phyloP scores from a whole-genome alignment of 2,329 filamentous ascomycete genomes.

The Xylaria sp. region DNA sequence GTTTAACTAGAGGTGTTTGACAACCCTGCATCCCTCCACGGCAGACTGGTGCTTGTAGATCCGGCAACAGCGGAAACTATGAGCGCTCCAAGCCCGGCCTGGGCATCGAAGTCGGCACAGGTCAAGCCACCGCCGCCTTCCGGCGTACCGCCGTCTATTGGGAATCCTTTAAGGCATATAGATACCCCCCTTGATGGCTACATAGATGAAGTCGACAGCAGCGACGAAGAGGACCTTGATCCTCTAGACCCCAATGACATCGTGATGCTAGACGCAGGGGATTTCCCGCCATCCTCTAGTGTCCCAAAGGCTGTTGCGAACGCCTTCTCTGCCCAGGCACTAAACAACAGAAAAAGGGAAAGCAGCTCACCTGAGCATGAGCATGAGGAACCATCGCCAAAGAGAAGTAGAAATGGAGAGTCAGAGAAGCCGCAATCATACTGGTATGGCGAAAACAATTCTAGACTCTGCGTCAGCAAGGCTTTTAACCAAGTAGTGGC shows the following conservation, averaged over 20 bases:
- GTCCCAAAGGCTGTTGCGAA: not conserved
- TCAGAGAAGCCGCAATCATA: not conserved
- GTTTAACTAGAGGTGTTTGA: not conserved
- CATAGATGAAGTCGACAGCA: not conserved
- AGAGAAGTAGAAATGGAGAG: not conserved
- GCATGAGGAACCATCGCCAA: not conserved
- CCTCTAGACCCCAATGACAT: not conserved
- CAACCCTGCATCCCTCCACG: not conserved
- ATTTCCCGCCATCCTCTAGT: not conserved
- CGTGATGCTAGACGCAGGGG: not conserved
- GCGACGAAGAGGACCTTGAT: not conserved
- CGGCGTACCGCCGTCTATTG: not conserved
- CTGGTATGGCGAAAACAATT: slow-evolving; percentile 4
- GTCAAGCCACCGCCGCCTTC: not conserved
- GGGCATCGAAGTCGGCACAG: not conserved
- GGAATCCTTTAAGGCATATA: not conserved
- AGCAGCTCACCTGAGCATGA: not conserved
- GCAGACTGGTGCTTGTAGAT: not conserved
- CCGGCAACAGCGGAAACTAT: not conserved
- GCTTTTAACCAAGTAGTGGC: not conserved
- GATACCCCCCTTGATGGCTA: not conserved
- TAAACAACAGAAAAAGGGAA: not conserved
- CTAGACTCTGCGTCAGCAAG: slow-evolving; percentile 4
- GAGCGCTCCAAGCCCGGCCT: not conserved
- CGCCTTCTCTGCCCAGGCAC: not conserved